These are phyloP conservation scores for Russula sp. DNA, from an alignment of 768 basidiomycete species.

Conservation along the genomic window DNA sequence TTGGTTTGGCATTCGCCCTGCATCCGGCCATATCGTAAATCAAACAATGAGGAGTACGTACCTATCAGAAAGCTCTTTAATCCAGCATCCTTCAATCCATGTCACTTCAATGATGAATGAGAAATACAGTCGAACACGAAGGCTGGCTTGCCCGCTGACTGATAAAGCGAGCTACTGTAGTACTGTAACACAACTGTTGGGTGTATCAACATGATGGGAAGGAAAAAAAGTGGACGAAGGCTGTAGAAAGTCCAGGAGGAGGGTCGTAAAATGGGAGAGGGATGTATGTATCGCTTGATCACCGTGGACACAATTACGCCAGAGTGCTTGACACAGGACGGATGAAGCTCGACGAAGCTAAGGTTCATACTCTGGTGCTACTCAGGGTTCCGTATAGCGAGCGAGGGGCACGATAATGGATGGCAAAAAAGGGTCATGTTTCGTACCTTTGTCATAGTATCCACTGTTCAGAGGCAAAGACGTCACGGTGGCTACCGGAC, in stretches of 20 bases:
- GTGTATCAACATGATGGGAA: not conserved
- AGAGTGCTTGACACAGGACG: not conserved
- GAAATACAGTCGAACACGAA: slow-evolving; percentile 72
- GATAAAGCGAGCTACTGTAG: not conserved
- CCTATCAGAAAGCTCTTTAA: slow-evolving; percentile 70
- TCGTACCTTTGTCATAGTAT: slow-evolving; percentile 60
- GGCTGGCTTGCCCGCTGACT: slow-evolving; percentile 58
- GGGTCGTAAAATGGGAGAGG: not conserved
- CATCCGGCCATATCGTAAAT: not conserved
- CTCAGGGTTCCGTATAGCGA: not conserved
- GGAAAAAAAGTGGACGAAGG: not conserved
- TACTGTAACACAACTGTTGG: not conserved
- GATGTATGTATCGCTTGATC: not conserved
- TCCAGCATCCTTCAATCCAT: slow-evolving; percentile 50
- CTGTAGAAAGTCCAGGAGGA: not conserved
- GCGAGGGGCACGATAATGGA: not conserved
- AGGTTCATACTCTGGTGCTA: not conserved
- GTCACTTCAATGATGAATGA: slow-evolving; percentile 52
- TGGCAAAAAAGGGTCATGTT: not conserved
- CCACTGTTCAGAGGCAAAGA: slow-evolving; percentile 57
- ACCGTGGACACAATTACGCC: not conserved
- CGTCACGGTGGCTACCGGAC: slow-evolving; percentile 20
- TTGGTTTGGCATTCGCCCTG: not conserved
- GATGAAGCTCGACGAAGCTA: not conserved
- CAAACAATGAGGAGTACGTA: slow-evolving; percentile 30